Base-by-base conservation (phyloP, 768 basidiomycete genomes). In the Auricularia sp. region DNA sequence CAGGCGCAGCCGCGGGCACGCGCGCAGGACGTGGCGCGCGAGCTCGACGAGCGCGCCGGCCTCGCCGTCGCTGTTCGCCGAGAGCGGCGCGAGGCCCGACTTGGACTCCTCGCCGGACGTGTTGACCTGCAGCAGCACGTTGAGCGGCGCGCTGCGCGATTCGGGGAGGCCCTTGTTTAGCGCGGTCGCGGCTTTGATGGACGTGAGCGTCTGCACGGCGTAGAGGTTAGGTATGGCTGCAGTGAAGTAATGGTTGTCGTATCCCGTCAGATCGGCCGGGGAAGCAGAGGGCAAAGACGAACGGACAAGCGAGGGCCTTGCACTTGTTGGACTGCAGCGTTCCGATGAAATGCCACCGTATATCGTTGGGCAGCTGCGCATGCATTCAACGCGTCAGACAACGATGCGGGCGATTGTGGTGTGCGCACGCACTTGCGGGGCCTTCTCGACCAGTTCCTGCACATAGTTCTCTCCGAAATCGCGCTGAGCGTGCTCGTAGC, bases 381-480 rank as follows among this genome's bases (percentile, higher is more conserved):
- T 63, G 14, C 36, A 44, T 39, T 29, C 29, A 39, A 47, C 24
- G 24, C 24, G 21, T 14, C 29, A 13, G 8, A 29, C 24, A 10
- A 14, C 18, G 29, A 59, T 29, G 56, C 21, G 16, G 7, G 39
- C 4, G 5, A 29, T 29, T 29, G 11, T 45, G 1, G 44, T 14
- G 66, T 65, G 47, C 37, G 24, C 58, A 76, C 83, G 67, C 73
- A 90, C 90, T 71, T 82, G 78, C 65, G 77, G 78, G 0, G 94
- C 92, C 73, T 97, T 97, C 37, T 92, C 93, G 45, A 86, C 87
- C 67, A 98, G 75, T 71, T 98, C 95, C 69, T 95, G 89, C 11
- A 94, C 93, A 71, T 98, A 98, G 74, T 99, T 99, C 78, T 99
- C 97, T 6, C 97, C 97, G 72, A 98, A 99, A 74, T 96, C 92